Percentiles rank a stretch among this genome's conserved stretches.
Conservation (phyloP, 2,329 filamentous ascomycete species). For the Neofusicoccum umdonicola region DNA sequence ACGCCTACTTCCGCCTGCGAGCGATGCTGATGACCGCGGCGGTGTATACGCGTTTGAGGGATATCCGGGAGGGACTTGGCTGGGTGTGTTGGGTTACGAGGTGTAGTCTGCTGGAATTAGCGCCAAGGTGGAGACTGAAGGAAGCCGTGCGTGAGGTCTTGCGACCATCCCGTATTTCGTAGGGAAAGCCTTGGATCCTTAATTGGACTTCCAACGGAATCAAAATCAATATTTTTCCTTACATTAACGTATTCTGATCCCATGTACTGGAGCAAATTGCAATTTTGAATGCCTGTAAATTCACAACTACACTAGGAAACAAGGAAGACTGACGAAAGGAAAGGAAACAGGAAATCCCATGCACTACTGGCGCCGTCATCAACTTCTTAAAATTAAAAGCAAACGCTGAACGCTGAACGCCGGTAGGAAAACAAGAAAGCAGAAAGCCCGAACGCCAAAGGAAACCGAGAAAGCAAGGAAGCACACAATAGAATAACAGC, state of each 20-base stretch:
- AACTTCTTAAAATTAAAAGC: background rate
- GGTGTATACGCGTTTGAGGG: background rate
- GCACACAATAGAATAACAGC: too few relatives aligned
- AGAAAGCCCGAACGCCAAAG: background rate
- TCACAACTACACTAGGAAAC: background rate
- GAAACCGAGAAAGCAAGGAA: background rate
- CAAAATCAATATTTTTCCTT: background rate
- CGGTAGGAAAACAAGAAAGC: background rate
- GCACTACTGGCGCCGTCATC: background rate
- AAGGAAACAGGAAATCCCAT: background rate
- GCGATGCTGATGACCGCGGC: background rate
- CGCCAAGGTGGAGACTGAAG: background rate
- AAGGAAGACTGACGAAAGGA: background rate
- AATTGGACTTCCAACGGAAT: constrained; percentile 7
- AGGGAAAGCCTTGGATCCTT: constrained; percentile 10
- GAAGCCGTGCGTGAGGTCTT: background rate
- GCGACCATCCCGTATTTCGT: background rate
- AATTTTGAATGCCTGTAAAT: background rate
- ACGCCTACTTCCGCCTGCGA: background rate
- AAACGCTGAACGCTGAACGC: background rate
- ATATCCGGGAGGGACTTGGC: background rate
- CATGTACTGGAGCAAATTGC: background rate
- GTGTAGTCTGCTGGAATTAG: background rate
- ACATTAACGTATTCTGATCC: too few relatives aligned
- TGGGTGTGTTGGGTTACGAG: background rate